Conservation (phyloP, 169 alveolate species). For the Plasmodium relictum region DNA sequence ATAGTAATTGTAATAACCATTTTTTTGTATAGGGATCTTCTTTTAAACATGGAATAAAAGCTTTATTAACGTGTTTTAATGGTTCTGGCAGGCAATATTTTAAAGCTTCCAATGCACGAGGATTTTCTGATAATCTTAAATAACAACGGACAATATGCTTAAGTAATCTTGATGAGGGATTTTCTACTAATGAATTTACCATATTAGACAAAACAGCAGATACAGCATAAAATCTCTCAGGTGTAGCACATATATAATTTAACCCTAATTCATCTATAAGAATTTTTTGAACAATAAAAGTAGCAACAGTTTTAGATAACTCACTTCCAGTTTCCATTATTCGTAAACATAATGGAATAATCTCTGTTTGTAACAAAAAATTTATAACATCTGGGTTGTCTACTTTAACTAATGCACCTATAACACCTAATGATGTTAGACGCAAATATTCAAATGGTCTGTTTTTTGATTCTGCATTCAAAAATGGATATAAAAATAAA, state of each 20-base stretch:
- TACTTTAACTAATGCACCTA: constrained; percentile 99
- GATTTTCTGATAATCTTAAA: constrained; percentile 96
- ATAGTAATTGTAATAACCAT: constrained; percentile 85
- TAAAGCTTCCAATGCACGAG: constrained; percentile 93
- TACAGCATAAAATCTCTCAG: constrained; percentile 98
- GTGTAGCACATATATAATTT: constrained; percentile 96
- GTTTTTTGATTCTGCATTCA: constrained; percentile 95
- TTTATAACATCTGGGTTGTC: constrained; percentile 98
- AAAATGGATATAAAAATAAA: constrained; percentile 97
- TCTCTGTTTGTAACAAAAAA: constrained; percentile 96
- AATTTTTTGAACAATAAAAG: constrained; percentile 98
- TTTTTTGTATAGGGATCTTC: constrained; percentile 88
- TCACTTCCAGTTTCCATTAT: constrained; percentile 99
- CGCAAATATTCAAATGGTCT: constrained; percentile 98
- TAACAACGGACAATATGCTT: constrained; percentile 98
- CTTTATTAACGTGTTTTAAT: constrained; percentile 82
- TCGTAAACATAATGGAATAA: constrained; percentile 97
- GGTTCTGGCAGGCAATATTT: constrained; percentile 89
- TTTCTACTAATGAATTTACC: constrained; percentile 91
- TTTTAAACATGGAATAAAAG: constrained; percentile 85
- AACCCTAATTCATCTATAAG: constrained; percentile 97
- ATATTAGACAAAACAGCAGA: constrained; percentile 95
- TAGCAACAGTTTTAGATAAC: constrained; percentile 97
- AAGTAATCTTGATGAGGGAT: constrained; percentile 95
- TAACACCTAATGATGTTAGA: constrained; percentile 98